Evolutionary conservation across 495 filamentous ascomycete genomes (phyloP).

Genomic region (Penicillium lagena): DNA sequence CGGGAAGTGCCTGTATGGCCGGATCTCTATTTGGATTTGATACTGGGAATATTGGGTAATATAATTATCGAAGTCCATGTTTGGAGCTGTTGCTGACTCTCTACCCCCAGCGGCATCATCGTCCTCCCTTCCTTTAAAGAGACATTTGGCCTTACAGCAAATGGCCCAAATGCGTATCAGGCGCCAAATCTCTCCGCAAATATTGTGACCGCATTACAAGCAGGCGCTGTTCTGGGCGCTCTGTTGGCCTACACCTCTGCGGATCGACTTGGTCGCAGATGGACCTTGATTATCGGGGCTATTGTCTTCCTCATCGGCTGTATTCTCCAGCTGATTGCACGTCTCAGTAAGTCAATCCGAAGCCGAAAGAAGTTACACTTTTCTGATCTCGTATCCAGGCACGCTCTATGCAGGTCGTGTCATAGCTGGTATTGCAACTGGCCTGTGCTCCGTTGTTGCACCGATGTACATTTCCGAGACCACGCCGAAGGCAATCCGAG

Average conservation of each 20-base stretch:
- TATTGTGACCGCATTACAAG: constrained; percentile 55
- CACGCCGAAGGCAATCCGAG: constrained; percentile 26
- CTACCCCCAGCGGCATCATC: constrained; percentile 40
- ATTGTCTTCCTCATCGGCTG: constrained; percentile 52
- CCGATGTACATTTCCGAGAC: constrained; percentile 18
- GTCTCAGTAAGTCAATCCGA: constrained; percentile 5
- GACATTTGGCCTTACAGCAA: constrained; percentile 18
- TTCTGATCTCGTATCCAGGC: no score
- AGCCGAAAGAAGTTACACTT: no score
- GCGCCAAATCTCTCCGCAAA: constrained; percentile 53
- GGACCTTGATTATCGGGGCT: constrained; percentile 43
- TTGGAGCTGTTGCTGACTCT: no score
- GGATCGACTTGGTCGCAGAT: constrained; percentile 48
- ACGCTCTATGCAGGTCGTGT: constrained; percentile 8
- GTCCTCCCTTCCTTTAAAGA: constrained; percentile 51
- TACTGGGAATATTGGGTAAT: constrained; percentile 49
- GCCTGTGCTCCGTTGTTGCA: constrained; percentile 15
- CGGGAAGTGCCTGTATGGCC: constrained; percentile 17
- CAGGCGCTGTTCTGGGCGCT: constrained; percentile 50
- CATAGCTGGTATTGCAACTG: constrained; percentile 39
- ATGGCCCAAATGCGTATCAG: constrained; percentile 33
- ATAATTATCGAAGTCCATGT: no score
- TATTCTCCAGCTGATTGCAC: constrained; percentile 49
- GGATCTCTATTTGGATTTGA: constrained; percentile 52
- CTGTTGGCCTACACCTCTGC: constrained; percentile 21